These are phyloP conservation scores for Corymbia calophylla DNA, from an alignment of 441 rosid species.

Conservation along the genomic window DNA sequence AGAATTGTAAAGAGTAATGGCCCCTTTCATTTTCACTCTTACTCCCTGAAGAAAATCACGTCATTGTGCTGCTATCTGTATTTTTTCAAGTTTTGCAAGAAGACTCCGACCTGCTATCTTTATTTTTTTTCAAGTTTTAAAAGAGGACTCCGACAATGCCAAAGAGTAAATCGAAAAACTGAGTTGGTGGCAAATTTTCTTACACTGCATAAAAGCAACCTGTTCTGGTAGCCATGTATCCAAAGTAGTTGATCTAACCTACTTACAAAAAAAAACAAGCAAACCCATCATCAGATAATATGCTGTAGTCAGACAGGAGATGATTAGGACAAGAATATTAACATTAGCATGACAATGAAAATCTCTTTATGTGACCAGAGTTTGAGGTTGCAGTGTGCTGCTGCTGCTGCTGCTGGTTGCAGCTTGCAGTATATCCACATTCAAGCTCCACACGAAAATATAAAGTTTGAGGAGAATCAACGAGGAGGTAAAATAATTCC, in stretches of 20 bases:
- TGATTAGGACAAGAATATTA: background rate
- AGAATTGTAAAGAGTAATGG: background rate
- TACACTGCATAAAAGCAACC: conserved; percentile 74
- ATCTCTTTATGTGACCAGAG: background rate
- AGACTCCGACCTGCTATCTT: background rate
- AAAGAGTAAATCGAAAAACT: background rate
- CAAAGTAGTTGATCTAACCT: conserved; percentile 75
- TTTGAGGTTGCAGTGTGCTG: background rate
- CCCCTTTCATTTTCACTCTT: background rate
- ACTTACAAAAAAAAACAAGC: background rate
- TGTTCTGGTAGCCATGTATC: conserved; percentile 89
- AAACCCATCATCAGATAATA: background rate
- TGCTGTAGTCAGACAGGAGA: background rate
- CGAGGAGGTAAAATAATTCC: background rate
- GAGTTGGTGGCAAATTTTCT: conserved; percentile 12
- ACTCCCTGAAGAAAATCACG: background rate
- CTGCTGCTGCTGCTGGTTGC: background rate
- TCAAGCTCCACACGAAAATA: background rate
- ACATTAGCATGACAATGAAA: background rate
- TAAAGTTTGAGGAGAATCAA: background rate
- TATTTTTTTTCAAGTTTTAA: background rate
- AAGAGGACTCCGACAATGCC: background rate
- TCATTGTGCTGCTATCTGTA: background rate
- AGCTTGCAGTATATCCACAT: background rate
- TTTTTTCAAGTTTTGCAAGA: background rate